These are phyloP conservation scores for Claviceps maximensis DNA, from an alignment of 2,329 filamentous ascomycete species.

Conservation along the genomic window DNA sequence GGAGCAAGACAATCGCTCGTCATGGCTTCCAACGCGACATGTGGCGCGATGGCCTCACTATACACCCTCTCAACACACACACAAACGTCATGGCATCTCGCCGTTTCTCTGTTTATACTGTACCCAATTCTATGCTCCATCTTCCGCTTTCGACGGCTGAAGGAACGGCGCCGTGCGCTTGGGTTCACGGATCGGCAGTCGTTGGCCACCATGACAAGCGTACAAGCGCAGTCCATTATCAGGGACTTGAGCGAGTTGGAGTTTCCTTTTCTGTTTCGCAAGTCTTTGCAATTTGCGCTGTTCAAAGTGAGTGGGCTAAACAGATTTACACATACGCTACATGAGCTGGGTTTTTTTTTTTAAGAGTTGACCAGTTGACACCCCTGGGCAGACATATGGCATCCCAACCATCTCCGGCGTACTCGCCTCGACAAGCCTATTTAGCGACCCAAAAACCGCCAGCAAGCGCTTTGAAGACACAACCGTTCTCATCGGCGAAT, in stretches of 20 bases:
- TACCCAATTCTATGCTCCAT: slow-evolving; percentile 22
- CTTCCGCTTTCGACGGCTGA: slow-evolving; percentile 24
- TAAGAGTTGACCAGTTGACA: background rate
- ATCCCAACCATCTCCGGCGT: slow-evolving; percentile 25
- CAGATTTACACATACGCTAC: no score
- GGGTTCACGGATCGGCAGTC: slow-evolving; percentile 23
- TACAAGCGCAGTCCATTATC: slow-evolving; percentile 32
- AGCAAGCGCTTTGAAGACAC: slow-evolving; percentile 22
- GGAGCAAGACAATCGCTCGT: background rate
- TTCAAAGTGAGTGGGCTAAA: slow-evolving; percentile 19
- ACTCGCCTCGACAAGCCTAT: slow-evolving; percentile 13
- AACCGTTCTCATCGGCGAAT: slow-evolving; percentile 21
- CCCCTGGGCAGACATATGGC: slow-evolving; percentile 23
- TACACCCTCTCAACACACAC: background rate
- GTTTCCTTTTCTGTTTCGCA: slow-evolving; percentile 25
- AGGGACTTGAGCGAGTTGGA: slow-evolving; percentile 20
- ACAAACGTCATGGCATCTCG: background rate
- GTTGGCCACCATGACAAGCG: slow-evolving; percentile 26
- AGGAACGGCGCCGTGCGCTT: slow-evolving; percentile 10
- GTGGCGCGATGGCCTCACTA: background rate
- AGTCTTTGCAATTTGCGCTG: slow-evolving; percentile 25
- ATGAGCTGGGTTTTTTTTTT: background rate
- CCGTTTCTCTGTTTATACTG: slow-evolving; percentile 11
- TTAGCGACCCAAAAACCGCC: background rate
- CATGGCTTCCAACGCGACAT: background rate